Evolutionary conservation across 768 basidiomycete genomes (phyloP), one percentile per base, ranked within the genome.

Genomic region (Coprinopsis cinerea): DNA sequence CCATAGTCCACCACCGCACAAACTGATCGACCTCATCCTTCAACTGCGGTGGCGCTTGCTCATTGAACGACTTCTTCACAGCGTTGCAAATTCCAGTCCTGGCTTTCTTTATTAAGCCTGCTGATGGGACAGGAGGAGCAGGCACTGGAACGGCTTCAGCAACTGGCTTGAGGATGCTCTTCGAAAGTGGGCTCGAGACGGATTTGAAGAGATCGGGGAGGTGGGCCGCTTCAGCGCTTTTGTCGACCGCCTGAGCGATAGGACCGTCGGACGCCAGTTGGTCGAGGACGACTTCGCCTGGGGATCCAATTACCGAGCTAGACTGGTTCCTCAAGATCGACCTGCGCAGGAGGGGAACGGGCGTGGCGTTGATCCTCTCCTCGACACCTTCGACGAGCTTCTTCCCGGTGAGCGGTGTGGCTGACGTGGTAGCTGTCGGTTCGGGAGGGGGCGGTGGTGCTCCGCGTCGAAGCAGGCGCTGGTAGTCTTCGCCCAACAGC

Each of bases 401-500:
- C 30, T 53, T 55, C 1, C n/a, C n/a, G n/a, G n/a, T n/a, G n/a
- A n/a, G n/a, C n/a, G 57, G 32, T 36, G 54, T 46, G 2, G 37
- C 14, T 3, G 61, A 55, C 10, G 57, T 32, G 7, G 65, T 42
- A 25, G 58, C 9, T 9, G 57, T 27, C 6, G 65, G 42, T 24
- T 57, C 10, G 43, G 55, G 28, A 26, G 50, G 1, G 0, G 67
- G 60, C 1, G 59, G 50, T 11, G 68, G 70, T 17, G 69, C 67
- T 1, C 88, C 88, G n/a, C 78, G 69, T 1, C 78, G 72, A 2
- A 85, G 65, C 42, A 90, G 68, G 0, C 71, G 67, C 56, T 85
- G 85, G 53, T 89, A 89, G 61, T 92, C 86, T 1, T 67, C 60
- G 7, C 85, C 88, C 1, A 91, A 70, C 5, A 76, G 60, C 9